Percentiles rank a stretch among this genome's conserved stretches.
phyloP scores from a whole-genome alignment of 306 rosid species.

The Quercus engelmannii region DNA sequence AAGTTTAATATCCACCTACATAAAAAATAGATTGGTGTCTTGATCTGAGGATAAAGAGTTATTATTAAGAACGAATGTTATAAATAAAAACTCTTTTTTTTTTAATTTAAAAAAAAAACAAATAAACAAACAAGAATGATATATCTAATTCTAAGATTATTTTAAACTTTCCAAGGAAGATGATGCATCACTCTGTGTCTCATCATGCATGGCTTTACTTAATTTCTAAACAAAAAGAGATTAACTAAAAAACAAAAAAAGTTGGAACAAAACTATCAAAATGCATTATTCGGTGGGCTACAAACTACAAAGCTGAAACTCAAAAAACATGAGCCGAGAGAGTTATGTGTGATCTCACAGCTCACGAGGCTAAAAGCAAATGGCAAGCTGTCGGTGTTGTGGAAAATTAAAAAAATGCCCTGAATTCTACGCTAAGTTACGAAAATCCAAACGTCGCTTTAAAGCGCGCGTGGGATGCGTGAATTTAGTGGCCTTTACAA shows the following conservation, averaged over 20 bases:
- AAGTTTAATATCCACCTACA: fast-evolving
- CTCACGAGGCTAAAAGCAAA: background rate
- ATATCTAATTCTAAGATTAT: too few relatives aligned
- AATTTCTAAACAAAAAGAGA: too few relatives aligned
- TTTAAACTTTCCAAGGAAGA: too few relatives aligned
- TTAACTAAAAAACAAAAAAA: too few relatives aligned
- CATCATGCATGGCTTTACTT: too few relatives aligned
- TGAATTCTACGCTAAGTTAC: constrained; percentile 42
- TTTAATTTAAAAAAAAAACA: too few relatives aligned
- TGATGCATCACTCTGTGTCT: too few relatives aligned
- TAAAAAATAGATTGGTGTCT: fast-evolving
- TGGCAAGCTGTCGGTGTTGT: constrained; percentile 42
- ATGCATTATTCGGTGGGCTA: too few relatives aligned
- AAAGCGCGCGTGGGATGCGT: constrained; percentile 22
- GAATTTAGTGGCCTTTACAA: background rate
- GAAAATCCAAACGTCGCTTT: background rate
- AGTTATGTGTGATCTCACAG: background rate
- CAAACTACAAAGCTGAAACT: background rate
- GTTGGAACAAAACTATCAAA: too few relatives aligned
- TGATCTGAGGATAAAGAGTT: fast-evolving
- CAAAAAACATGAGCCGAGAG: constrained; percentile 14
- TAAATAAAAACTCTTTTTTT: too few relatives aligned
- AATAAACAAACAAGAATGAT: too few relatives aligned
- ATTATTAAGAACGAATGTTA: fast-evolving
- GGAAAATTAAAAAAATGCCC: constrained; percentile 18